These are phyloP conservation scores for Fusarium nelsonii DNA, from an alignment of 2,329 filamentous ascomycete genomes.

Conservation along the genomic window DNA sequence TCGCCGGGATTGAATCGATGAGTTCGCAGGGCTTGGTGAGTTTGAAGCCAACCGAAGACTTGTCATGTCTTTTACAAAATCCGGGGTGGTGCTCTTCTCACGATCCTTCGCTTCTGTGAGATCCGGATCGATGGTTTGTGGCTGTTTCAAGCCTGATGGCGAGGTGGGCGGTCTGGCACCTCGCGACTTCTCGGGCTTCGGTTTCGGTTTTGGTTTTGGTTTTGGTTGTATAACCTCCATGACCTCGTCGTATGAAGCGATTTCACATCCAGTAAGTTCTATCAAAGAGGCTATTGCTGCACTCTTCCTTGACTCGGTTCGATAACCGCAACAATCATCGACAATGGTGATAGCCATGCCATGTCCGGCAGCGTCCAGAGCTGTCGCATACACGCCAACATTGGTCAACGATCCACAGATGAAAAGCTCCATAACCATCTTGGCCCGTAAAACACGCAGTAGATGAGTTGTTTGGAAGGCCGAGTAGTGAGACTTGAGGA, in stretches of 20 bases:
- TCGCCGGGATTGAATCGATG: constrained; percentile 38
- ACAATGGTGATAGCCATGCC: constrained; percentile 89
- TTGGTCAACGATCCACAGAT: constrained; percentile 90
- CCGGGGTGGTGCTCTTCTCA: constrained; percentile 46
- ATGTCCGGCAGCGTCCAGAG: constrained; percentile 88
- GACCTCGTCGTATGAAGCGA: constrained; percentile 71
- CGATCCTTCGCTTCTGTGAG: constrained; percentile 23
- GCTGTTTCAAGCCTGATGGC: constrained; percentile 20
- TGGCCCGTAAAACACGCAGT: constrained; percentile 82
- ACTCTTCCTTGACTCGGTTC: constrained; percentile 75
- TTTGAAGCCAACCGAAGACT: constrained; percentile 49
- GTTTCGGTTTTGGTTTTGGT: constrained; percentile 23
- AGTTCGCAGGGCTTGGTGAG: constrained; percentile 37
- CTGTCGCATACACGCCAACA: constrained; percentile 89
- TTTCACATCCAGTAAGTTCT: constrained; percentile 79
- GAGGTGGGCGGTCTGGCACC: constrained; percentile 13
- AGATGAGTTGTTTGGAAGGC: constrained; percentile 83
- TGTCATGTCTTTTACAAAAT: constrained; percentile 51
- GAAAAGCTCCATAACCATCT: constrained; percentile 88
- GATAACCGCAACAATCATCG: constrained; percentile 89
- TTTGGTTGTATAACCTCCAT: constrained; percentile 53
- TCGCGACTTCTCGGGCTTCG: constrained; percentile 21
- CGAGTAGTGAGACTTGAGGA: constrained; percentile 86
- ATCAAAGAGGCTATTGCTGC: constrained; percentile 78
- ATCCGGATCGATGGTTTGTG: constrained; percentile 13